Percentiles rank a stretch among this genome's conserved stretches.
Evolutionary conservation across 306 rosid species (phyloP).

Genomic region (Dalbergia oliveri): DNA sequence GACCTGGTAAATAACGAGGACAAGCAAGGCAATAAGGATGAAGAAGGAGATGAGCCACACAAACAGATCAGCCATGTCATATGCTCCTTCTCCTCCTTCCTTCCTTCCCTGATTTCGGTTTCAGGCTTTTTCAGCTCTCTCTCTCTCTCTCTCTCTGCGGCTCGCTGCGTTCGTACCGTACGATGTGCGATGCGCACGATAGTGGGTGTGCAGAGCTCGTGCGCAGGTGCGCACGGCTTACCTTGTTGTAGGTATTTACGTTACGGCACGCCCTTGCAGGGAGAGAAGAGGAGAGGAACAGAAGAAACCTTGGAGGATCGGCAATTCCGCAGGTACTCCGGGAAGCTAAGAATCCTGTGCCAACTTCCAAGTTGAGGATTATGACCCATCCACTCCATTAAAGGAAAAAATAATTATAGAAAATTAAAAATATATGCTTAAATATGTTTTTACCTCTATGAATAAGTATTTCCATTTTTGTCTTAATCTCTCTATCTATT

Average conservation of each 20-base stretch:
- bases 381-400: not conserved
- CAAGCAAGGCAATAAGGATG: conserved; percentile 77
- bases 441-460: too few species aligned
- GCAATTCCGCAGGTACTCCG: conserved; percentile 18
- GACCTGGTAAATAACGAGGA: conserved; percentile 85
- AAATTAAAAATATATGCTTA: too few species aligned
- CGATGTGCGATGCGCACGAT: conserved; percentile 28
- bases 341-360: conserved; percentile 44
- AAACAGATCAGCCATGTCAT: conserved; percentile 88
- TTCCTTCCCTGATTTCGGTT: not conserved
- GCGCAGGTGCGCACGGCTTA: conserved; percentile 33
- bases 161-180: conserved; percentile 28
- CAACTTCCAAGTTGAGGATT: conserved; percentile 4
- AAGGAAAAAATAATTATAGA: too few species aligned
- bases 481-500: too few species aligned
- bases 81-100: conserved; percentile 35
- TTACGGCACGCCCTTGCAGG: not conserved
- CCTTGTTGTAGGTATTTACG: not conserved
- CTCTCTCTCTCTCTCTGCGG: not conserved
- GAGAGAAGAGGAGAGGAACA: not conserved
- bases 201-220: conserved; percentile 28
- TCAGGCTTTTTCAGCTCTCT: conserved; percentile 2
- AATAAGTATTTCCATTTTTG: too few species aligned
- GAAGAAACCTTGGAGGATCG: conserved; percentile 16
- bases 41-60: conserved; percentile 96